phyloP scores from a whole-genome alignment of 805 yeast genomes.

The Ogataea minuta region DNA sequence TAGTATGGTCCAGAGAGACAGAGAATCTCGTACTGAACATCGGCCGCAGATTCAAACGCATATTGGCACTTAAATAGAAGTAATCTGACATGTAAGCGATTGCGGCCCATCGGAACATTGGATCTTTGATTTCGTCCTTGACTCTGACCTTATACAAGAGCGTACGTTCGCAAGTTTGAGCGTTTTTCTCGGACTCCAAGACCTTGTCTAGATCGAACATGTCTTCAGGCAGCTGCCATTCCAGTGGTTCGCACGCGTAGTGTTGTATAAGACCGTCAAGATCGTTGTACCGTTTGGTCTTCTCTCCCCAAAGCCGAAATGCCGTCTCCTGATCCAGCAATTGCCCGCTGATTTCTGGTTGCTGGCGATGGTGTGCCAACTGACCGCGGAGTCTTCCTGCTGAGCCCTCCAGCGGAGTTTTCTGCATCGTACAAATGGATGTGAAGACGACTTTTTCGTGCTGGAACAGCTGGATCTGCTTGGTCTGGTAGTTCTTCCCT shows the following conservation, averaged over 20 bases:
- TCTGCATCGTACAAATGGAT: constrained; percentile 49
- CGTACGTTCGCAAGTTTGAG: constrained; percentile 24
- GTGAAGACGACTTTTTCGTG: constrained; percentile 48
- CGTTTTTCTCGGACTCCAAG: constrained; percentile 17
- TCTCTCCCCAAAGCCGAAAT: constrained; percentile 30
- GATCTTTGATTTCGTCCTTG: constrained; percentile 25
- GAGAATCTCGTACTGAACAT: constrained; percentile 48
- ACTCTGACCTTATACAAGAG: constrained; percentile 34
- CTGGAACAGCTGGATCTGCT: constrained; percentile 57
- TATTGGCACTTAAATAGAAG: constrained; percentile 49
- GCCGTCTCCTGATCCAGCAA: constrained; percentile 30
- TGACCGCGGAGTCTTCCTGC: constrained; percentile 32
- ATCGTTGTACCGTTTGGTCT: constrained; percentile 22
- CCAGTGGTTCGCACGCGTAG: constrained; percentile 34
- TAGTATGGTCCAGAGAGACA: constrained; percentile 63
- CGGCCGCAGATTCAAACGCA: constrained; percentile 48
- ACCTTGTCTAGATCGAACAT: constrained; percentile 33
- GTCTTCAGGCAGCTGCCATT: constrained; percentile 33
- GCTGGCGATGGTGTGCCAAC: constrained; percentile 26
- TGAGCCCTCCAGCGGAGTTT: constrained; percentile 31
- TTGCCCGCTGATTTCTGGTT: constrained; percentile 28
- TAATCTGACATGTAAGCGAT: constrained; percentile 61
- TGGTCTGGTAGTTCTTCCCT: constrained; percentile 50
- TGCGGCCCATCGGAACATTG: constrained; percentile 50
- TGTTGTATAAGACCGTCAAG: constrained; percentile 25